These are phyloP conservation scores for Rhizophora apiculata DNA, from an alignment of 345 rosid species.

Conservation along the genomic window DNA sequence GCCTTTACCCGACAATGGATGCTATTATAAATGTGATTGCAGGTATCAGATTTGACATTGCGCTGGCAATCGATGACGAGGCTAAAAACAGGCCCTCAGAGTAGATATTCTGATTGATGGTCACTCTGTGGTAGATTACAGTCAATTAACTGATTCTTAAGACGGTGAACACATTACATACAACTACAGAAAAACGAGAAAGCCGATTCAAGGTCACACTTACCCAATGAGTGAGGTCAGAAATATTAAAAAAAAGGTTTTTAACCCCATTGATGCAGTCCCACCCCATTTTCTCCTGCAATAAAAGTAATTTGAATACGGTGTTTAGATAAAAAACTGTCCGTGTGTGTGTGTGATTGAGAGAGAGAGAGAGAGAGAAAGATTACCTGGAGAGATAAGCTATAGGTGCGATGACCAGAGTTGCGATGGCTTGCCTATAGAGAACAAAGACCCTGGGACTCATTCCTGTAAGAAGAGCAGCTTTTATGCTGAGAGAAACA, in stretches of 20 bases:
- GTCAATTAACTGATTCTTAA: neutral
- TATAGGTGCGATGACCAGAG: slow-evolving; percentile 33
- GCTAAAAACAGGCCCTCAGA: slow-evolving; percentile 42
- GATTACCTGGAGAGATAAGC: slow-evolving; percentile 31
- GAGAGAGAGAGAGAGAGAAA: neutral
- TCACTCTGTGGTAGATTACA: slow-evolving; percentile 24
- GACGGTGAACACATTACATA: neutral
- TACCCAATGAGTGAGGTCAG: slow-evolving; percentile 44
- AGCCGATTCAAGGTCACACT: neutral
- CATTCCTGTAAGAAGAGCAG: slow-evolving; percentile 39
- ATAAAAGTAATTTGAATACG: neutral
- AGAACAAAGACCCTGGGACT: slow-evolving; percentile 40
- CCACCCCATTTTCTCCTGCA: slow-evolving; percentile 25
- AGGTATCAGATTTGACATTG: slow-evolving; percentile 38
- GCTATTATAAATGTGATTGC: slow-evolving; percentile 45
- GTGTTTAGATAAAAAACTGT: neutral
- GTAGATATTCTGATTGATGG: slow-evolving; percentile 37
- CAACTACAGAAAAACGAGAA: neutral
- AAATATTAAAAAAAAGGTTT: slow-evolving; percentile 38
- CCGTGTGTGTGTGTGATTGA: no score
- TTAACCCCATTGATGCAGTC: slow-evolving; percentile 27
- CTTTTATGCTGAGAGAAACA: slow-evolving; percentile 31
- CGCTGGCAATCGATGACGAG: slow-evolving; percentile 42
- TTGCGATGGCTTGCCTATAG: slow-evolving; percentile 43
- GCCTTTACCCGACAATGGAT: slow-evolving; percentile 26